A percentile compares a stretch with the other conserved stretches of the same genome.
These are phyloP conservation scores for Macaranga tanarius DNA, from an alignment of 441 rosid genomes.

Conservation along the genomic window DNA sequence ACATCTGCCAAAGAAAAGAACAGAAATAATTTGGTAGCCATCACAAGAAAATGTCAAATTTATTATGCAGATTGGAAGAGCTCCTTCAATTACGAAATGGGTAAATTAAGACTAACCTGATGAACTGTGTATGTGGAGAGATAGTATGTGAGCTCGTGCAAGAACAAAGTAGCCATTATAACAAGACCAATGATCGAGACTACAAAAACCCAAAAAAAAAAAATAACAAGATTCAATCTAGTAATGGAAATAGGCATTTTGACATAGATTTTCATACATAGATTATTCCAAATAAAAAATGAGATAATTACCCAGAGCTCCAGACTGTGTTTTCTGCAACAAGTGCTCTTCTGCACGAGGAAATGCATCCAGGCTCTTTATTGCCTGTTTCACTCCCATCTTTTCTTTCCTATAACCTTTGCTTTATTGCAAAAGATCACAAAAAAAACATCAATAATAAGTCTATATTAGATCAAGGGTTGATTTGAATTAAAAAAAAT, in stretches of 20 bases:
- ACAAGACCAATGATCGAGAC: conserved; percentile 80
- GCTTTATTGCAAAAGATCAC: too few species aligned
- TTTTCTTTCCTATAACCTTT: neutral
- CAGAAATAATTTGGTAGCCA: conserved; percentile 43
- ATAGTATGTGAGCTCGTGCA: conserved; percentile 87
- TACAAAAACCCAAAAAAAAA: conserved; percentile 39
- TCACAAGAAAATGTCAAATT: conserved; percentile 92
- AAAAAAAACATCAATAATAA: too few species aligned
- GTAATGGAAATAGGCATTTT: too few species aligned
- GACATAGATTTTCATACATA: too few species aligned
- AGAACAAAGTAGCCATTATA: conserved; percentile 84
- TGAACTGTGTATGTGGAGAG: conserved; percentile 77
- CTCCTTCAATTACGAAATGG: conserved; percentile 49
- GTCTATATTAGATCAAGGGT: too few species aligned
- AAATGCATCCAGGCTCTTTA: conserved; percentile 84
- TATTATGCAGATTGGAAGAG: too few species aligned
- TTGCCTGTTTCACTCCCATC: conserved; percentile 86
- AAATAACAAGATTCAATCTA: too few species aligned
- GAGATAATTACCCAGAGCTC: conserved; percentile 68
- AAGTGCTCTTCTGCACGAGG: conserved; percentile 97
- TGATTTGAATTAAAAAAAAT: too few species aligned
- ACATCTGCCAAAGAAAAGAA: conserved; percentile 60
- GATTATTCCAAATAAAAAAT: too few species aligned
- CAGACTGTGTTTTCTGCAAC: conserved; percentile 91
- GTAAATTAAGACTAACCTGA: conserved; percentile 53